These are phyloP conservation scores for Hymenotorrendiella dingleyae DNA, from an alignment of 2,329 filamentous ascomycete species.

Conservation along the genomic window DNA sequence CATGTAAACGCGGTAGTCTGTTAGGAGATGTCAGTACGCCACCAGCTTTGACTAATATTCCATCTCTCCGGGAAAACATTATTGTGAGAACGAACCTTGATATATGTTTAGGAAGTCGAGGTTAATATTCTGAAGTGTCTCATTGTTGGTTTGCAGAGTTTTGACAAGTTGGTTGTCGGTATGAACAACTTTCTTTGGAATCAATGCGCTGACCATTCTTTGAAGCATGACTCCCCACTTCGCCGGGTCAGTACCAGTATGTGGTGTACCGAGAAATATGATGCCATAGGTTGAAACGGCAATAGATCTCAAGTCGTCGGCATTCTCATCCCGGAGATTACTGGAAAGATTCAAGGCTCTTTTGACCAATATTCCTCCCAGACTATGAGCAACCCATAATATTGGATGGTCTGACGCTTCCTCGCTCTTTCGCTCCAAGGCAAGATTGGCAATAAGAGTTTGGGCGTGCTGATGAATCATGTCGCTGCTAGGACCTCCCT, in stretches of 20 bases:
- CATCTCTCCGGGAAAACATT: too few species aligned
- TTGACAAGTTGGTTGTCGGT: conserved; percentile 62
- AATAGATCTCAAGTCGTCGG: conserved; percentile 61
- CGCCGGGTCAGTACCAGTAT: conserved; percentile 62
- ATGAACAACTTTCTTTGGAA: conserved; percentile 62
- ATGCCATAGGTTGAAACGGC: conserved; percentile 72
- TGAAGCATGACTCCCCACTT: conserved; percentile 64
- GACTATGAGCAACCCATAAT: conserved; percentile 69
- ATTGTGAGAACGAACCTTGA: too few species aligned
- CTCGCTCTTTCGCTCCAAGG: conserved; percentile 55
- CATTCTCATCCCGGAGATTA: conserved; percentile 51
- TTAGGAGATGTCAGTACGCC: too few species aligned
- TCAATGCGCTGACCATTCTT: conserved; percentile 57
- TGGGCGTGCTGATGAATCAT: conserved; percentile 67
- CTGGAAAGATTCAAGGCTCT: conserved; percentile 62
- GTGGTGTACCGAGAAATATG: conserved; percentile 72
- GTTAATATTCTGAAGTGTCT: conserved; percentile 70
- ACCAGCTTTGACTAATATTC: too few species aligned
- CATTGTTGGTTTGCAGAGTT: conserved; percentile 67
- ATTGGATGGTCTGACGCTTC: conserved; percentile 58
- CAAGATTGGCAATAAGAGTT: conserved; percentile 57
- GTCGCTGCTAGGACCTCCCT: conserved; percentile 49
- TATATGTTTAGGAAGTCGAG: conserved; percentile 66
- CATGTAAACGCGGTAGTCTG: conserved; percentile 68
- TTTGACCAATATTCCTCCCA: conserved; percentile 69